Conservation (phyloP, 164 flowering plant genomes). For the Magnolia sinica region DNA sequence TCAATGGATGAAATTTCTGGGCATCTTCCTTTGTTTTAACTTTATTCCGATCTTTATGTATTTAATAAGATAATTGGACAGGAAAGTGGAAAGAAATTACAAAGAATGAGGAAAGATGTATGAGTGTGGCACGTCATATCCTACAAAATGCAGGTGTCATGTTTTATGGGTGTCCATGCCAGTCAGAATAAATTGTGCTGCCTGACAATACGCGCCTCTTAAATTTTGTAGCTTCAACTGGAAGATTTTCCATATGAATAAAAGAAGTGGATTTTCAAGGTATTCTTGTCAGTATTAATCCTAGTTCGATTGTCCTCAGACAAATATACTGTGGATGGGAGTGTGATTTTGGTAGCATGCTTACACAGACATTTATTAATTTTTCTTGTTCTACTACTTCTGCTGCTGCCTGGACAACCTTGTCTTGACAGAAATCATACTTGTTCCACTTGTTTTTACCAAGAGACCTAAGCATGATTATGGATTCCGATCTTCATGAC, state of each 20-base stretch:
- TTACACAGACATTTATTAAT: too few relatives aligned
- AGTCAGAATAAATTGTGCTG: not conserved
- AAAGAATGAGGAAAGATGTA: not conserved
- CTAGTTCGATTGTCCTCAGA: not conserved
- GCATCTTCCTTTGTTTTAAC: not conserved
- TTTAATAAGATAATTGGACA: too few relatives aligned
- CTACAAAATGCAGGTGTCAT: not conserved
- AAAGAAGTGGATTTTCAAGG: not conserved
- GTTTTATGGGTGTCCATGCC: not conserved
- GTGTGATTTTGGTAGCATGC: too few relatives aligned
- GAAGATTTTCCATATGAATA: not conserved
- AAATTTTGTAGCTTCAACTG: not conserved
- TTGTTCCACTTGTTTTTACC: too few relatives aligned
- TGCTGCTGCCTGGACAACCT: too few relatives aligned
- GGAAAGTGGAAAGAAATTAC: not conserved
- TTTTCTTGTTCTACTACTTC: too few relatives aligned
- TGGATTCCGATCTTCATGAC: not conserved
- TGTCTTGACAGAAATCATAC: too few relatives aligned
- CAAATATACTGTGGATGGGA: not conserved
- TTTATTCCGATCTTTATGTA: not conserved
- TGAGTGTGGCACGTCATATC: not conserved
- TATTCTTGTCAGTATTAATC: not conserved
- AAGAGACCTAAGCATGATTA: too few relatives aligned
- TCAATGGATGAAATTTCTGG: not conserved
- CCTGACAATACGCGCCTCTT: not conserved